phyloP scores from a whole-genome alignment of 139 green algal genomes.

The Spirogloea muscicola region DNA sequence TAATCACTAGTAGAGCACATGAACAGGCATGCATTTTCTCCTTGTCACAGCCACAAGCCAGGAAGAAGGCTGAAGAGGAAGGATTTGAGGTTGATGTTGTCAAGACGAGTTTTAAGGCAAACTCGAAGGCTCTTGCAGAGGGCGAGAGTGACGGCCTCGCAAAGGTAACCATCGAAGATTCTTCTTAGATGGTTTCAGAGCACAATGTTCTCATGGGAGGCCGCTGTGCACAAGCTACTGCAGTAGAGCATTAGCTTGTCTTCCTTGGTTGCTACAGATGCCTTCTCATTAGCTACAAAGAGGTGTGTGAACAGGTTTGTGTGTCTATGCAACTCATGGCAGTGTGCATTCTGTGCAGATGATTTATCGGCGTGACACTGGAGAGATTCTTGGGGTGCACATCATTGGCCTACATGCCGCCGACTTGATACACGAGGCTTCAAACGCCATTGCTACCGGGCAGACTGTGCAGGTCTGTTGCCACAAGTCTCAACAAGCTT shows the following conservation, averaged over 20 bases:
- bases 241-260: too few relatives aligned
- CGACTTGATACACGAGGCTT: conserved; percentile 98
- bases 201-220: too few relatives aligned
- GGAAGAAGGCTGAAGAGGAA: conserved; percentile 80
- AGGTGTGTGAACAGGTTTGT: too few relatives aligned
- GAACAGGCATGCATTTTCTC: too few relatives aligned
- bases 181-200: too few relatives aligned
- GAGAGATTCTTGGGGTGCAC: conserved; percentile 87
- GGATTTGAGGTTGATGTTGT: conserved; percentile 81
- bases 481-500: too few relatives aligned
- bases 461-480: conserved; percentile 68
- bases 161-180: conserved; percentile 80
- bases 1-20: too few relatives aligned
- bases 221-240: too few relatives aligned
- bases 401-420: conserved; percentile 89
- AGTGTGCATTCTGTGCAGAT: conserved; percentile 67
- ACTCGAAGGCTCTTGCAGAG: conserved; percentile 96
- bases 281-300: too few relatives aligned
- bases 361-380: conserved; percentile 80
- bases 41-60: conserved; percentile 60
- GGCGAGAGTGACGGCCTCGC: conserved; percentile 95
- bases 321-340: too few relatives aligned
- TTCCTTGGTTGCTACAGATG: too few relatives aligned
- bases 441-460: conserved; percentile 86
- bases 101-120: conserved; percentile 99